Conservation (phyloP, 352 stramenopile species). For the Pilasporangium apinafurcum region DNA sequence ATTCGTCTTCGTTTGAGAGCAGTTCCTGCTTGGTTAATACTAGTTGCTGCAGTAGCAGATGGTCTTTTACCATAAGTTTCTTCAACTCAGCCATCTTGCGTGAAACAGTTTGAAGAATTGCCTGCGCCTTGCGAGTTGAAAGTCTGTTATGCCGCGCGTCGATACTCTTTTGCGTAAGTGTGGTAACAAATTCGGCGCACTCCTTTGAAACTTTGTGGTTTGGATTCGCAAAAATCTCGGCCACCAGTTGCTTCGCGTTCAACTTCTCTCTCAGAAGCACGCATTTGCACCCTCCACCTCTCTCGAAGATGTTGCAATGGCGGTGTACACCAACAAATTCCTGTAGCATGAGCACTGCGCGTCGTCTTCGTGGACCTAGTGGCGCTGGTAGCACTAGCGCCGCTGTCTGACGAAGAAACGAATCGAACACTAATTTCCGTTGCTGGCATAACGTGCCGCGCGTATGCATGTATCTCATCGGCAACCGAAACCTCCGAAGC, state of each 20-base stretch:
- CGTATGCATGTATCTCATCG: slow-evolving; percentile 49
- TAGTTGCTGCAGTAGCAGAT: slow-evolving; percentile 28
- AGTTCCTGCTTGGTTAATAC: slow-evolving; percentile 17
- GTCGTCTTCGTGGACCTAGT: slow-evolving; percentile 40
- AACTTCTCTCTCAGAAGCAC: slow-evolving; percentile 27
- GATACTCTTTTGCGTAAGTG: slow-evolving; percentile 27
- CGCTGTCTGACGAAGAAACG: slow-evolving; percentile 57
- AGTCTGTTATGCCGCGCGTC: slow-evolving; percentile 31
- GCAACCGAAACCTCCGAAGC: slow-evolving; percentile 38
- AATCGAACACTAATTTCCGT: slow-evolving; percentile 59
- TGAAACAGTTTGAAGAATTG: slow-evolving; percentile 36
- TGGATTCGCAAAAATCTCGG: slow-evolving; percentile 28
- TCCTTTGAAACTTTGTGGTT: slow-evolving; percentile 21
- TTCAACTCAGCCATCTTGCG: slow-evolving; percentile 51
- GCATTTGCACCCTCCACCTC: slow-evolving; percentile 28
- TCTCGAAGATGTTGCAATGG: slow-evolving; percentile 37
- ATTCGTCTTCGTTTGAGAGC: slow-evolving; percentile 33
- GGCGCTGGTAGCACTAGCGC: slow-evolving; percentile 47
- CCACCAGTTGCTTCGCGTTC: slow-evolving; percentile 34
- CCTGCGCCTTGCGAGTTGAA: slow-evolving; percentile 33
- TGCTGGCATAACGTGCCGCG: slow-evolving; percentile 44
- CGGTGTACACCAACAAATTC: slow-evolving; percentile 47
- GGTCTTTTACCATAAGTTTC: slow-evolving; percentile 34
- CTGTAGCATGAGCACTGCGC: slow-evolving; percentile 44
- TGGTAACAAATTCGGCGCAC: slow-evolving; percentile 27